A percentile compares a stretch with the other conserved stretches of the same genome.
Conservation (phyloP, 2,329 filamentous ascomycete genomes). For the Seiridium unicorne region DNA sequence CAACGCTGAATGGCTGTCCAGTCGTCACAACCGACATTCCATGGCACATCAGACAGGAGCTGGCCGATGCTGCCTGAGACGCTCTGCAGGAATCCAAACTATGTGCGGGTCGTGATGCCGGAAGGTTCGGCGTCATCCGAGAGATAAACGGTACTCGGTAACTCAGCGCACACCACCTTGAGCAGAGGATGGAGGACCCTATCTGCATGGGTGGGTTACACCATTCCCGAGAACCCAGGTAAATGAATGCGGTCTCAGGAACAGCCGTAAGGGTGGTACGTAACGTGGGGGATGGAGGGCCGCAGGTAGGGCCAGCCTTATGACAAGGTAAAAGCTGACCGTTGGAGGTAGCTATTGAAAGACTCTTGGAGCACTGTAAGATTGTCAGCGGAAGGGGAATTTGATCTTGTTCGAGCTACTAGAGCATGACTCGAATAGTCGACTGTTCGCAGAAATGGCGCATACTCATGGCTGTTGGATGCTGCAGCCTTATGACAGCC, state of each 20-base stretch:
- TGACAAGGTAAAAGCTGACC: background rate
- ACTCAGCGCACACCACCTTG: background rate
- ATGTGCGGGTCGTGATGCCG: background rate
- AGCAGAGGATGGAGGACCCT: background rate
- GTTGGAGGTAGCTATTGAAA: background rate
- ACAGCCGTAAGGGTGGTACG: background rate
- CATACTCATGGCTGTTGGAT: background rate
- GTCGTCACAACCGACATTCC: background rate
- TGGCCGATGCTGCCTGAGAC: background rate
- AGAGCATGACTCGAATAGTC: background rate
- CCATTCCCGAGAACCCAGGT: background rate
- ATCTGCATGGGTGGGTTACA: background rate
- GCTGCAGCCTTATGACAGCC: background rate
- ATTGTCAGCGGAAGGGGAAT: too few relatives aligned
- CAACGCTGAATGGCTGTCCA: constrained; percentile 1
- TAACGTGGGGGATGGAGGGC: background rate
- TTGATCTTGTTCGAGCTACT: too few relatives aligned
- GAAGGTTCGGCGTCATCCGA: background rate
- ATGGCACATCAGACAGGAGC: background rate
- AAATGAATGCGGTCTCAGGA: background rate
- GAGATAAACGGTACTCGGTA: background rate
- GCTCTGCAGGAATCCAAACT: background rate
- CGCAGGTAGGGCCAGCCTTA: background rate
- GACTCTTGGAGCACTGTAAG: background rate
- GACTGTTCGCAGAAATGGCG: background rate